Evolutionary conservation across 2,329 filamentous ascomycete genomes (phyloP), one percentile per base, ranked within the genome.

Genomic region (Simplicillium aogashimaense): DNA sequence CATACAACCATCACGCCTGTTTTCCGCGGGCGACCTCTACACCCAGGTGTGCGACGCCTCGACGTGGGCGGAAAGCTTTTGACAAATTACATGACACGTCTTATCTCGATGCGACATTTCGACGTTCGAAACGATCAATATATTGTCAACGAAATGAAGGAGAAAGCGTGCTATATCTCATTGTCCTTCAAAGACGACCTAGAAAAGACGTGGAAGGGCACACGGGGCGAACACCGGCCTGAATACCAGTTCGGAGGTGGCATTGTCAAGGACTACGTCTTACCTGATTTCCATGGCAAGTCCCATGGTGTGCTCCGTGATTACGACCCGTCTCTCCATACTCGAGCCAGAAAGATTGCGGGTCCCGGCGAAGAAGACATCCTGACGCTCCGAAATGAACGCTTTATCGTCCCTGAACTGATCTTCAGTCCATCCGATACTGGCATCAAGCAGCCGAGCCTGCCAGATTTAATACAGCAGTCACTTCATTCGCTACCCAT

Each of bases 141-240:
- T 58, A 82, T 97, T 38, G 87, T 95, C 57, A 95, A 95, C 53
- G 86, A 95, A 59, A 89, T 97, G 61, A 98, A 98, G 56, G 92
- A 98, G 57, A 74, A 82, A 4, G 80, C 84, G 1, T 94, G 86
- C 56, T 97, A 84, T 51, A 80, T 95, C 10, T 83, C 84, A 3
- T 65, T 76, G 1, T 78, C 94, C 54, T 95, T 97, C 59, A 67
- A 70, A 18, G 54, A 59, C 7, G 86, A 95, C 50, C 73, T 98
- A 29, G 89, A 97, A 46, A 74, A 72, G 47, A 82, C 81, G 0
- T 95, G 88, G 87, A 92, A 87, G 58, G 84, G 82, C 7, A 78
- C 83, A 2, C 65, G 74, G 45, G 74, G 78, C 34, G 72, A 78
- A 50, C 64, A 67, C 37, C 66, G 77, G 11, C 61, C 67, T 1